Evolutionary conservation across 176 grass and related monocot species (phyloP).

Genomic region (Hordeum vulgare): MorexV3_pseudomolecules_assembly NC_058521.1:44020768-44021267

Average conservation of each 20-base stretch:
- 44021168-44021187: neutral
- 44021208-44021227: neutral
- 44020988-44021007: neutral
- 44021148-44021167: neutral
- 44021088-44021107: neutral
- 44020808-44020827: conserved; percentile 59
- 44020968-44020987: conserved; percentile 35
- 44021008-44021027: neutral
- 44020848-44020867: neutral
- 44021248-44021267: neutral
- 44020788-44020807: conserved; percentile 86
- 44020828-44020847: conserved; percentile 46
- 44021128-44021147: conserved; percentile 41
- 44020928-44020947: conserved; percentile 77
- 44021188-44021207: neutral
- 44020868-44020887: conserved; percentile 53
- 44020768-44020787: conserved; percentile 50
- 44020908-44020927: conserved; percentile 32
- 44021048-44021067: neutral
- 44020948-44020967: conserved; percentile 65
- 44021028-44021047: neutral
- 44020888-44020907: conserved; percentile 55
- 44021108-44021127: conserved; percentile 11
- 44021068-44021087: neutral
- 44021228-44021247: neutral